phyloP scores from a whole-genome alignment of 1,139 yeast species.

The Candida albicans region DNA sequence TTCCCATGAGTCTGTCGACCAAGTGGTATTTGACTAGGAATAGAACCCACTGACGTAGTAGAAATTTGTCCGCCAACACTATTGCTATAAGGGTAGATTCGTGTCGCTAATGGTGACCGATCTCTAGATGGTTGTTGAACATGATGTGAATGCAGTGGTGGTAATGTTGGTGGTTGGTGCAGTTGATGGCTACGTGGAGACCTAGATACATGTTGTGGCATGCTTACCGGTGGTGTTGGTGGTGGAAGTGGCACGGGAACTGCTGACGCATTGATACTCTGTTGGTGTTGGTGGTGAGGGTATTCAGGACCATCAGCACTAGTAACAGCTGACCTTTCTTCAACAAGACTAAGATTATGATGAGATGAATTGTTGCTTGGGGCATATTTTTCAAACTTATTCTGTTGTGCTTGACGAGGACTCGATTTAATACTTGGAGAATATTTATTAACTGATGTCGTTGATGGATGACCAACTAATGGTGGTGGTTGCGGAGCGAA shows the following conservation, averaged over 20 bases:
- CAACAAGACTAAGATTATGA: conserved; percentile 20
- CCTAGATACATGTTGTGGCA: background rate
- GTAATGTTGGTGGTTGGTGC: background rate
- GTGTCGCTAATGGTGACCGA: conserved; percentile 10
- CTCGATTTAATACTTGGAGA: conserved; percentile 15
- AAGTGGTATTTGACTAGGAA: conserved; percentile 1
- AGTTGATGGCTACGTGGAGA: background rate
- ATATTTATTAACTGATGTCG: conserved; percentile 19
- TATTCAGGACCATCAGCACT: background rate
- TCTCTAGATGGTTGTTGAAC: background rate
- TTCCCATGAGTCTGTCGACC: conserved; percentile 13
- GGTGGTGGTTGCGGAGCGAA: conserved; percentile 14
- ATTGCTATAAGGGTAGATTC: conserved; percentile 9
- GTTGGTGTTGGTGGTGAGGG: background rate
- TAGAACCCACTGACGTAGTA: conserved; percentile 14
- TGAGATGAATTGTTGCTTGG: conserved; percentile 27
- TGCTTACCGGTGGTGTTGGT: background rate
- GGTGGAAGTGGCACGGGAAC: background rate
- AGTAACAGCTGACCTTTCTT: conserved; percentile 2
- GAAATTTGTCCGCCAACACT: conserved; percentile 10
- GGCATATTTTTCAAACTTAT: conserved; percentile 22
- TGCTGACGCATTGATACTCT: background rate
- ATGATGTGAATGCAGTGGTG: background rate
- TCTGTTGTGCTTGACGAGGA: conserved; percentile 6
- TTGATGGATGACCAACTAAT: conserved; percentile 16